Evolutionary conservation across 306 rosid genomes (phyloP).

Genomic region (Albizia julibrissin): DNA sequence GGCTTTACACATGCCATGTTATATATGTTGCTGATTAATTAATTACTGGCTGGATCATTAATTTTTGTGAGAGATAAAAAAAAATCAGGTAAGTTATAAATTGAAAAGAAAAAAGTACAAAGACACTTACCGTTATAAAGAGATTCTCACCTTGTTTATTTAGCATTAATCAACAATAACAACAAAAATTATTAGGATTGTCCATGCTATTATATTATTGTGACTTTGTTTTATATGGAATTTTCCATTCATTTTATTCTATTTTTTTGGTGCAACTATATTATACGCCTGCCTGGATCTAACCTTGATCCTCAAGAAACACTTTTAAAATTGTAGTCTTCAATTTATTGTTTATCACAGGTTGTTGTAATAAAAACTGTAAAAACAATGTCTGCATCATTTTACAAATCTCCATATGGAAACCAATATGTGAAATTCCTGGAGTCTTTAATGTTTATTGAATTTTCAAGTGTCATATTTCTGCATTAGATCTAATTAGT

Average conservation of each 20-base stretch:
- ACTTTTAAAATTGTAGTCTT: neutral
- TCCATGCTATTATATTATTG: neutral
- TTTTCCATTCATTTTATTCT: neutral
- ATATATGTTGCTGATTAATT: neutral
- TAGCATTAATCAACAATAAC: neutral
- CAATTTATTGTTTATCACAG: too few species aligned
- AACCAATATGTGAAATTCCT: neutral
- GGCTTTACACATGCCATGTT: conserved; percentile 2
- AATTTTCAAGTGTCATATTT: too few species aligned
- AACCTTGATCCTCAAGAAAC: neutral
- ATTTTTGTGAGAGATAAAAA: too few species aligned
- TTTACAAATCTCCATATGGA: neutral
- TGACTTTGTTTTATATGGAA: neutral
- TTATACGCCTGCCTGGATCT: neutral
- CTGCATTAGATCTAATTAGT: too few species aligned
- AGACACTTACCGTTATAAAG: neutral
- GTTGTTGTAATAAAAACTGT: neutral
- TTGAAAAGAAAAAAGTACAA: neutral
- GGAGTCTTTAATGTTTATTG: too few species aligned
- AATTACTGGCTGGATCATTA: neutral
- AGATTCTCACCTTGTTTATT: neutral
- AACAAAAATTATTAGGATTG: neutral
- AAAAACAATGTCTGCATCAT: neutral
- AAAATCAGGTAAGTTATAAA: neutral
- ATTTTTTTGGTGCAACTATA: neutral